phyloP scores from a whole-genome alignment of 441 rosid species.

The Eruca vesicaria region DNA sequence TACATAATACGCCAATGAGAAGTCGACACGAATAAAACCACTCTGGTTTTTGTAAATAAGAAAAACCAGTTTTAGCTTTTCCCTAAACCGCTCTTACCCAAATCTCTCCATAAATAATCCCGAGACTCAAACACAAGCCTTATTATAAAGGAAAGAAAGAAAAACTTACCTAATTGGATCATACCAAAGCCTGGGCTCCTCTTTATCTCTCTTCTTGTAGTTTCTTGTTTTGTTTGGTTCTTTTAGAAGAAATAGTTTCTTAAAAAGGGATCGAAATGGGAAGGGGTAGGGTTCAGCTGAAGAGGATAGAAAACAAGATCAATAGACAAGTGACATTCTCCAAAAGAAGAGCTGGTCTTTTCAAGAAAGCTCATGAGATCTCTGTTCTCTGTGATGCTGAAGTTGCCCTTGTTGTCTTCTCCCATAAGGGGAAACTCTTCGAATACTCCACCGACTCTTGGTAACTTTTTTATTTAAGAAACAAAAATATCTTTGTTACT shows the following conservation, averaged over 20 bases:
- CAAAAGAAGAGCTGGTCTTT: constrained; percentile 59
- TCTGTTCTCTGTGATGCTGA: constrained; percentile 59
- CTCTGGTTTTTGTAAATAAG: constrained; percentile 18
- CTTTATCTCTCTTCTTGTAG: constrained; percentile 26
- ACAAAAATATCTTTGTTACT: background rate
- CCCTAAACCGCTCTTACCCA: constrained; percentile 43
- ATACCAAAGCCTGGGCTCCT: constrained; percentile 31
- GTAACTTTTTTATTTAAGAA: constrained; percentile 27
- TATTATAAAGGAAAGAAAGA: constrained; percentile 23
- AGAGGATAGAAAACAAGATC: constrained; percentile 71
- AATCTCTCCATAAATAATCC: constrained; percentile 38
- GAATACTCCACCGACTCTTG: constrained; percentile 52
- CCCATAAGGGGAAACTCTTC: constrained; percentile 52
- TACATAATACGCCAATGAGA: constrained; percentile 30
- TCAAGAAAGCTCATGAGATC: constrained; percentile 76
- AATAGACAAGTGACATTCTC: constrained; percentile 69
- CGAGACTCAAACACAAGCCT: constrained; percentile 24
- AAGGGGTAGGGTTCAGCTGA: constrained; percentile 70
- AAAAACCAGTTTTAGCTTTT: constrained; percentile 19
- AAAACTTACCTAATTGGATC: constrained; percentile 36
- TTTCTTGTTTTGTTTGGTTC: constrained; percentile 42
- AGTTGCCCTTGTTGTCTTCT: constrained; percentile 54
- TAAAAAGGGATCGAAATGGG: constrained; percentile 41
- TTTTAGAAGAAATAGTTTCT: constrained; percentile 37
- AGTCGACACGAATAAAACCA: constrained; percentile 42